Percentiles rank a stretch among this genome's conserved stretches.
phyloP scores from a whole-genome alignment of 331 rosid genomes.

The Malus hybrid region DNA sequence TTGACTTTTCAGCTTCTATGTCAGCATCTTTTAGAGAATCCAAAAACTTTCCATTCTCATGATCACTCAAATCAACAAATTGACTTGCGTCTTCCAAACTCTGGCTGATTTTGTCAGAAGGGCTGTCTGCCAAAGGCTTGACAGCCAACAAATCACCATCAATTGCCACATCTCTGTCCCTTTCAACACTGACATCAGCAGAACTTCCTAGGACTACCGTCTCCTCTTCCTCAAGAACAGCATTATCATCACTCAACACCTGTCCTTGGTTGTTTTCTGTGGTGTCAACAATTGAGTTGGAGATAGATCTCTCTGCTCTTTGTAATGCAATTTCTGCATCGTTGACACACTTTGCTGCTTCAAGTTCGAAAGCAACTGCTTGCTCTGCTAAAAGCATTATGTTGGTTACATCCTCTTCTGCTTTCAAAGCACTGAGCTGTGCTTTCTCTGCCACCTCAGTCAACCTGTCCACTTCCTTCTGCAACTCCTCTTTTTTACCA shows the following conservation, averaged over 20 bases:
- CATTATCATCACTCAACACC: constrained; percentile 28
- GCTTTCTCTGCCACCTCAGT: constrained; percentile 64
- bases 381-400: constrained; percentile 94
- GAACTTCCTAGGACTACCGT: constrained; percentile 37
- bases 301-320: constrained; percentile 46
- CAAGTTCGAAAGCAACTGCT: constrained; percentile 92
- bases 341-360: constrained; percentile 60
- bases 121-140: constrained; percentile 31
- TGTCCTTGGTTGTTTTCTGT: constrained; percentile 26
- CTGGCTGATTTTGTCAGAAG: constrained; percentile 33
- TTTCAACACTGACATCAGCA: constrained; percentile 37
- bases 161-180: constrained; percentile 28
- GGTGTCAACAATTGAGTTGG: constrained; percentile 31
- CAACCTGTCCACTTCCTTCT: constrained; percentile 72
- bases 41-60: constrained; percentile 57
- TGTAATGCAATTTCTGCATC: constrained; percentile 80
- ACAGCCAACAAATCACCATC: constrained; percentile 39
- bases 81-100: constrained; percentile 31
- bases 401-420: constrained; percentile 80
- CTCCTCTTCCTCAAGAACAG: constrained; percentile 40
- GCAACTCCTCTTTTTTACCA: constrained; percentile 75
- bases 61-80: constrained; percentile 50
- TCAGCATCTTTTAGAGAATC: constrained; percentile 65
- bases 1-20: constrained; percentile 59
- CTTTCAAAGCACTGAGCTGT: constrained; percentile 68